Percentiles rank a stretch among this genome's conserved stretches.
Conservation (phyloP, 495 filamentous ascomycete species). For the Pseudotulostoma volvatum region DNA sequence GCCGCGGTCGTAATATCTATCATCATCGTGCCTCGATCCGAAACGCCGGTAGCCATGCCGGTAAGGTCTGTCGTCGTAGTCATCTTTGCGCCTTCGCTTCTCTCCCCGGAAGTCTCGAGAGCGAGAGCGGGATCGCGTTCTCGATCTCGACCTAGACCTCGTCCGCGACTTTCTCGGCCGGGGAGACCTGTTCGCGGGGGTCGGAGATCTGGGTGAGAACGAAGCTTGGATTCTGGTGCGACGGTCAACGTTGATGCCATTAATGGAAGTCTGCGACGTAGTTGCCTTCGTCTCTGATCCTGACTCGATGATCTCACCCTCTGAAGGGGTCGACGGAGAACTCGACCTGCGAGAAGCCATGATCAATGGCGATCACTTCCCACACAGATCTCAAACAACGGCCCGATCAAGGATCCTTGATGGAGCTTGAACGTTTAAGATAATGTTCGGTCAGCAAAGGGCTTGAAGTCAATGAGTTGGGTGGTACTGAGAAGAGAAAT, state of each 20-base stretch:
- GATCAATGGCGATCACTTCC: slow-evolving; percentile 1
- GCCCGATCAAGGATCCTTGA: slow-evolving; percentile 1
- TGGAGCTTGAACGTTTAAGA: slow-evolving; percentile 7
- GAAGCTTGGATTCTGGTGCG: slow-evolving; percentile 40
- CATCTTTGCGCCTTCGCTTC: slow-evolving; percentile 56
- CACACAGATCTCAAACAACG: background rate
- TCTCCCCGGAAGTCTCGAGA: slow-evolving; percentile 37
- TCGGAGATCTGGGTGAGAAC: slow-evolving; percentile 35
- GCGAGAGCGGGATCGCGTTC: slow-evolving; percentile 26
- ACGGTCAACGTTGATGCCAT: slow-evolving; percentile 65
- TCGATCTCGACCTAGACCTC: too few species aligned
- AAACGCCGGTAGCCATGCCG: slow-evolving; percentile 34
- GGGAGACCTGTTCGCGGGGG: slow-evolving; percentile 23
- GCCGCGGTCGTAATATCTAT: slow-evolving; percentile 16
- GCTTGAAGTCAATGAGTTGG: slow-evolving; percentile 6
- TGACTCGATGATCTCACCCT: slow-evolving; percentile 81
- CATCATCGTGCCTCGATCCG: slow-evolving; percentile 24
- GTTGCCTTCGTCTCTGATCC: slow-evolving; percentile 52
- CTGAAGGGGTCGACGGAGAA: slow-evolving; percentile 38
- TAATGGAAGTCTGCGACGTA: slow-evolving; percentile 59
- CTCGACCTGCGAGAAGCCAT: slow-evolving; percentile 28
- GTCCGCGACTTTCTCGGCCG: too few species aligned
- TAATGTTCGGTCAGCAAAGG: slow-evolving; percentile 14
- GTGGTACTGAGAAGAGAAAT: slow-evolving; percentile 24
- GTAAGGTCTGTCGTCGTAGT: slow-evolving; percentile 35